These are phyloP conservation scores for Xylaria cubensis DNA, from an alignment of 495 filamentous ascomycete species.

Conservation along the genomic window DNA sequence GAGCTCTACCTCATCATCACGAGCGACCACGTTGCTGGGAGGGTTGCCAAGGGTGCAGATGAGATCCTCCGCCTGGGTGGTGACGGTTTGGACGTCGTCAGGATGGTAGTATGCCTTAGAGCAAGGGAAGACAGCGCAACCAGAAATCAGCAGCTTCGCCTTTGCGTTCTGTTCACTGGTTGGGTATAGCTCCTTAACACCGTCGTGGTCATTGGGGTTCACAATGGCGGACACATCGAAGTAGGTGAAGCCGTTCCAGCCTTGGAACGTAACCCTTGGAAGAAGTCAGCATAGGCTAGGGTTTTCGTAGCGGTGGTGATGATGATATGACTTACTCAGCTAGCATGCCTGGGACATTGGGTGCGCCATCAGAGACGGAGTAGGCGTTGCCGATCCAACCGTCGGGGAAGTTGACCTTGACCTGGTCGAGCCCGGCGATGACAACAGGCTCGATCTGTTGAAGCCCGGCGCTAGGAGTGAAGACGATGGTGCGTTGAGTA, in stretches of 20 bases:
- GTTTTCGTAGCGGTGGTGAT: conserved; percentile 2
- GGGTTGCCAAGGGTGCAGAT: conserved; percentile 49
- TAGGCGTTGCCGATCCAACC: conserved; percentile 58
- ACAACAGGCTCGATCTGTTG: conserved; percentile 34
- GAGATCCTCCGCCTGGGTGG: conserved; percentile 45
- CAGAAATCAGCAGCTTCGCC: conserved; percentile 43
- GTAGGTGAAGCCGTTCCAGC: conserved; percentile 49
- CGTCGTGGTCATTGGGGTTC: conserved; percentile 51
- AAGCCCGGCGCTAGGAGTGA: conserved; percentile 46
- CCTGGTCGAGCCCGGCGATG: conserved; percentile 39
- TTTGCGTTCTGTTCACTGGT: conserved; percentile 28
- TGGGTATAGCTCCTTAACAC: conserved; percentile 57
- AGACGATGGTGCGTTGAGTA: conserved; percentile 51
- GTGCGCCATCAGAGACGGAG: conserved; percentile 47
- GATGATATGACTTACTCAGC: conserved; percentile 46
- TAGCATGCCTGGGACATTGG: conserved; percentile 55
- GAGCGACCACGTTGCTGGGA: conserved; percentile 30
- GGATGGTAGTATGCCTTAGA: conserved; percentile 55
- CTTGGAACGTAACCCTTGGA: conserved; percentile 48
- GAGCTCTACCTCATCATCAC: conserved; percentile 29
- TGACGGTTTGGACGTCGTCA: conserved; percentile 56
- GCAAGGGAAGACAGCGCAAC: conserved; percentile 57
- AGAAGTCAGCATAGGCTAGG: neutral
- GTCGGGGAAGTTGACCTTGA: conserved; percentile 45
- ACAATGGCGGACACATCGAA: conserved; percentile 64